Evolutionary conservation across 2,329 filamentous ascomycete species (phyloP).

Genomic region (Fusarium solani-melongenae): DNA sequence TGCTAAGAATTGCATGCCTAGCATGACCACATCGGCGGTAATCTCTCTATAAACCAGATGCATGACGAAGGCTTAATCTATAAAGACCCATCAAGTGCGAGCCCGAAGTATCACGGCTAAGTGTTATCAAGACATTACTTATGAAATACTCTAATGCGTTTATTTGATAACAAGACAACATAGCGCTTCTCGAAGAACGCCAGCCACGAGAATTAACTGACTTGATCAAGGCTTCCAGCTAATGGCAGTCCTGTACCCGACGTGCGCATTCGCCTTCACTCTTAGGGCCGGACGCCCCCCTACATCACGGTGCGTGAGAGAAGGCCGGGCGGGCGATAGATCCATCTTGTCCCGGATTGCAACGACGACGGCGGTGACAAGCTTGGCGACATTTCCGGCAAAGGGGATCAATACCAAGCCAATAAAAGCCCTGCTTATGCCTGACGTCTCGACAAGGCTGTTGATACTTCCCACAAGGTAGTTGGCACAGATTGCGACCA

Average conservation of each 20-base stretch:
- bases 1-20: not conserved
- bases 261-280: too few species aligned
- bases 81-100: not conserved
- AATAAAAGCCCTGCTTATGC: constrained; percentile 84
- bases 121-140: not conserved
- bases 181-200: not conserved
- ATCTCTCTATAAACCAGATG: not conserved
- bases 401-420: constrained; percentile 83
- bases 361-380: constrained; percentile 84
- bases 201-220: too few species aligned
- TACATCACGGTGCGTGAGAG: too few species aligned
- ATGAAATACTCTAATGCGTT: not conserved
- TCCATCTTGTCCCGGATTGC: constrained; percentile 83
- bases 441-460: constrained; percentile 72
- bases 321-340: too few species aligned
- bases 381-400: constrained; percentile 83
- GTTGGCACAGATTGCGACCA: constrained; percentile 81
- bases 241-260: too few species aligned
- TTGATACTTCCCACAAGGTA: constrained; percentile 83
- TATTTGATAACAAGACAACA: not conserved
- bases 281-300: too few species aligned
- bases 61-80: not conserved
- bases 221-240: too few species aligned
- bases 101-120: not conserved
- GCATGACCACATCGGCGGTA: not conserved